Evolutionary conservation across 1,139 yeast species (phyloP).

Genomic region (Kodamaea sp.): DNA sequence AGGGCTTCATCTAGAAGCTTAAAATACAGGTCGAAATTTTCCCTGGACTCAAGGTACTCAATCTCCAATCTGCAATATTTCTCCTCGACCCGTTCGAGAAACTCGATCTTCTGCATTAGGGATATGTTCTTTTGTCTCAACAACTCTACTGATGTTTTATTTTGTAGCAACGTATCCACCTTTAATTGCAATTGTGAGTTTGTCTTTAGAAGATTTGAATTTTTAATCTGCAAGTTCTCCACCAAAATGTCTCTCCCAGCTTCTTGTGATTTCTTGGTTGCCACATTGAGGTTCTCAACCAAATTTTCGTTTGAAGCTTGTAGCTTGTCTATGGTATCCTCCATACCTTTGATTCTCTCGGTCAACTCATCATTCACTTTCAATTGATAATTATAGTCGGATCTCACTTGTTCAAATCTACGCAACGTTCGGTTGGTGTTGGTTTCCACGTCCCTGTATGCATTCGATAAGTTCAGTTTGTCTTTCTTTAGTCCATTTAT

Average conservation of each 20-base stretch:
- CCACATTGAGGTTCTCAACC: slow-evolving; percentile 39
- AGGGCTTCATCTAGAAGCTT: slow-evolving; percentile 27
- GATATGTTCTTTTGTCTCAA: slow-evolving; percentile 41
- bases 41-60: slow-evolving; percentile 49
- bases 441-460: slow-evolving; percentile 24
- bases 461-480: slow-evolving; percentile 15
- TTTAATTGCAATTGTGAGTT: slow-evolving; percentile 35
- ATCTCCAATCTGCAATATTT: slow-evolving; percentile 53
- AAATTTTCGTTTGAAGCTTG: slow-evolving; percentile 47
- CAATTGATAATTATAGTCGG: slow-evolving; percentile 32
- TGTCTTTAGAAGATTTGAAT: slow-evolving; percentile 31
- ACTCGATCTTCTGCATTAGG: slow-evolving; percentile 36
- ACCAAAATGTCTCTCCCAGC: slow-evolving; percentile 16
- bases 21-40: slow-evolving; percentile 39
- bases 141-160: slow-evolving; percentile 41
- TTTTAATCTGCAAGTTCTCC: slow-evolving; percentile 30
- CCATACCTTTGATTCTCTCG: slow-evolving; percentile 24
- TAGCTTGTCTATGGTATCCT: slow-evolving; percentile 21
- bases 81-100: slow-evolving; percentile 46
- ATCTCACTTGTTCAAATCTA: slow-evolving; percentile 32
- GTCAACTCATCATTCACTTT: slow-evolving; percentile 32
- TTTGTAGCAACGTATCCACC: slow-evolving; percentile 32
- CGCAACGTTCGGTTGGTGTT: slow-evolving; percentile 23
- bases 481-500: slow-evolving; percentile 20
- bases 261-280: slow-evolving; percentile 9